Evolutionary conservation across 2,329 filamentous ascomycete genomes (phyloP).

Genomic region (Gaeumannomyces sp.): DNA sequence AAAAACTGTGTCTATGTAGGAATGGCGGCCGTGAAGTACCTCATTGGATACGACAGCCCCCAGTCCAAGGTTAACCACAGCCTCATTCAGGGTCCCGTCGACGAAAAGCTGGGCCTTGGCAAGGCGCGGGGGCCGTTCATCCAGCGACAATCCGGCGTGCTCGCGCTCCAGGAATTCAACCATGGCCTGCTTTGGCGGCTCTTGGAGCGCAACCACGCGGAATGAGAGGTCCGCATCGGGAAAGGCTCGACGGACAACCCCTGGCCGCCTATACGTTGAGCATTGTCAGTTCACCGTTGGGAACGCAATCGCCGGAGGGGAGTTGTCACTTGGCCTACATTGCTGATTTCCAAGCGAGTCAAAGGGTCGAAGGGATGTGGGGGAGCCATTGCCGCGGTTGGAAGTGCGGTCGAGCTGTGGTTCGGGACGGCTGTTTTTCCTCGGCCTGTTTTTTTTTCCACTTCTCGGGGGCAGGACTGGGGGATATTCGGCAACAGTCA

Average conservation of each 20-base stretch:
- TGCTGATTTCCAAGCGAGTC: slow-evolving; percentile 2
- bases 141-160: slow-evolving; percentile 25
- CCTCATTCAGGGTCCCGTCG: slow-evolving; percentile 25
- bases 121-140: slow-evolving; percentile 24
- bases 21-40: slow-evolving; percentile 34
- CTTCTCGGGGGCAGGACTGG: neutral
- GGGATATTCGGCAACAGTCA: too few species aligned
- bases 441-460: too few species aligned
- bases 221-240: slow-evolving; percentile 32
- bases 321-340: neutral
- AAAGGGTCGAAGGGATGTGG: slow-evolving; percentile 10
- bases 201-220: slow-evolving; percentile 42
- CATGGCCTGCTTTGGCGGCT: slow-evolving; percentile 44
- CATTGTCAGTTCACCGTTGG: neutral
- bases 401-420: neutral
- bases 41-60: slow-evolving; percentile 23
- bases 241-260: slow-evolving; percentile 14
- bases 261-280: neutral
- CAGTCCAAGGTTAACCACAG: slow-evolving; percentile 26
- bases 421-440: neutral
- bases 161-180: slow-evolving; percentile 37
- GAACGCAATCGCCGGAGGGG: too few species aligned
- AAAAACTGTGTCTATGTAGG: slow-evolving; percentile 40
- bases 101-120: slow-evolving; percentile 34
- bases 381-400: neutral